Base-by-base conservation (phyloP, 805 yeast species). In the Wickerhamiella kazuoi region DNA sequence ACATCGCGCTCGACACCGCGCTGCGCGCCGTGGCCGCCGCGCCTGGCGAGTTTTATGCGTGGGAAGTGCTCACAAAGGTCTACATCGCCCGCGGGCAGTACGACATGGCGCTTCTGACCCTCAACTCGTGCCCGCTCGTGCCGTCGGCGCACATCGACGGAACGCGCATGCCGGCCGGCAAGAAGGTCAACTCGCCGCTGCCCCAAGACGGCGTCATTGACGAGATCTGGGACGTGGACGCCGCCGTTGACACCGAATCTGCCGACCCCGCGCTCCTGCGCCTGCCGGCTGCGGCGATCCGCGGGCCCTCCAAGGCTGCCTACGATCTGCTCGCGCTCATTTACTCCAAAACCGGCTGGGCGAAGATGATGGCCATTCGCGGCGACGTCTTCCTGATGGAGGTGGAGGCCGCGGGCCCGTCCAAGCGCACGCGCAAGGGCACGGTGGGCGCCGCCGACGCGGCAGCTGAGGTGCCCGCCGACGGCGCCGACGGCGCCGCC, bases 351-450 rank as follows among this genome's bases (percentile, higher is more conserved):
- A 62, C 76, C 31, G 95, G 95, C 3, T 87, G 98, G 98, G 82
- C 81, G 48, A 71, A 68, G 28, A 56, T 83, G 28, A 64, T 86
- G 46, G 62, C 64, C 41, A 51, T 76, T 30, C 71, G 94, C 42
- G 72, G 84, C 1, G 61, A 65, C 16, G 74, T 79, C 0, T 87
- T 87, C 58, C 72, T 82, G 8, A 87, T 87, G 84, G 81, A 75
- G 50, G 73, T 69, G 31, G 87, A 79, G 51, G 73, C 74, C 48
- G 20, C 40, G 2, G 41, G 38, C 3, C 23, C 29, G 13, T 35
- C 35, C 21, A 44, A 39, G 9, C 39, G 35, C 14, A 44, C 45
- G 20, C 26, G 9, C 26, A 11, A 6, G 26, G 26, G 9, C 6
- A 45, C 43, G 9, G 47, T 47, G 26, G 40, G 46, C 4, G 32